phyloP scores from a whole-genome alignment of 352 stramenopile species.

The Globisporangium okanoganense region DNA sequence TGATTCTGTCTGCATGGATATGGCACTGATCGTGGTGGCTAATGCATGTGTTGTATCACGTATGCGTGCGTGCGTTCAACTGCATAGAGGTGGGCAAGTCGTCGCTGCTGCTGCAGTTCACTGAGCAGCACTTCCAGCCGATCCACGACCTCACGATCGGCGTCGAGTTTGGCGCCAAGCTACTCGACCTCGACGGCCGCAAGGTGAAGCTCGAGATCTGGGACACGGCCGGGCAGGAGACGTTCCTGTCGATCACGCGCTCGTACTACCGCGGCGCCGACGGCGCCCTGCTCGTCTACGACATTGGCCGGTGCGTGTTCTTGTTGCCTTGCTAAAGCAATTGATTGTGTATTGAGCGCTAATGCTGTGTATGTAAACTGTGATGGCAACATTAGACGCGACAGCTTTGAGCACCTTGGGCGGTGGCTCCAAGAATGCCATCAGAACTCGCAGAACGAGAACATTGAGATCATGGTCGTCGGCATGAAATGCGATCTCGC shows the following conservation, averaged over 20 bases:
- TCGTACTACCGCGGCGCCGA: constrained; percentile 88
- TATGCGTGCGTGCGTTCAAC: background rate
- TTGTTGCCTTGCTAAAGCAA: background rate
- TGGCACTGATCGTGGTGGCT: background rate
- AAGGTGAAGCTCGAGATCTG: constrained; percentile 92
- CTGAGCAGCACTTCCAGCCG: constrained; percentile 87
- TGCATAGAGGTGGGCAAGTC: constrained; percentile 86
- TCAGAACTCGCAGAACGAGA: constrained; percentile 84
- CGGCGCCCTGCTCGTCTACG: constrained; percentile 86
- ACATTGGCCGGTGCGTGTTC: constrained; percentile 48
- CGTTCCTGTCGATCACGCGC: constrained; percentile 86
- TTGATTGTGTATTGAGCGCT: background rate
- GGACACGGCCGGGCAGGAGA: constrained; percentile 90
- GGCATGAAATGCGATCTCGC: constrained; percentile 81
- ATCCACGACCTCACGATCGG: constrained; percentile 91
- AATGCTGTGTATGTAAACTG: background rate
- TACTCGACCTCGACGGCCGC: constrained; percentile 75
- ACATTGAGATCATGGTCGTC: constrained; percentile 83
- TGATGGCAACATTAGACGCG: constrained; percentile 24
- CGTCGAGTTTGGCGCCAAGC: constrained; percentile 89
- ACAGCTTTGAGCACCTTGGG: constrained; percentile 75
- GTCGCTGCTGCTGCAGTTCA: constrained; percentile 89
- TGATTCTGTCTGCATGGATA: background rate
- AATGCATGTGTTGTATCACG: background rate
- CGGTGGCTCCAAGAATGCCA: constrained; percentile 81